A percentile compares a stretch with the other conserved stretches of the same genome.
Evolutionary conservation across 306 rosid genomes (phyloP).

Genomic region (Astragalus glycyphyllos): DNA sequence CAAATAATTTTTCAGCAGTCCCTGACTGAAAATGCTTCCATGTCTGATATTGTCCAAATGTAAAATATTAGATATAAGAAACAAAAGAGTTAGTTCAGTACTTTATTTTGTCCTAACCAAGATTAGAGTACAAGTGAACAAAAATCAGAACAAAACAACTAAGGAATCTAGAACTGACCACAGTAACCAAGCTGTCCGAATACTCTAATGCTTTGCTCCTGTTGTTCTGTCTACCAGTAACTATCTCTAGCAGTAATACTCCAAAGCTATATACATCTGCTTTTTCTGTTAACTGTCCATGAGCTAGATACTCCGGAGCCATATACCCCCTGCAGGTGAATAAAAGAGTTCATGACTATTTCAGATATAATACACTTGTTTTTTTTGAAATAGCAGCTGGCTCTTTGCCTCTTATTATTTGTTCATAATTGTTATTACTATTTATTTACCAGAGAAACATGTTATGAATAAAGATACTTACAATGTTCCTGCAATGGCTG

Average conservation of each 20-base stretch:
- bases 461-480: conserved; percentile 39
- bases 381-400: too few species aligned
- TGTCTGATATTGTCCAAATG: conserved; percentile 53
- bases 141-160: conserved; percentile 22
- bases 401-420: too few species aligned
- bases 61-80: too few species aligned
- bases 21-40: conserved; percentile 87
- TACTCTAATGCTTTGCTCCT: conserved; percentile 73
- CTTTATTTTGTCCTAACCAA: too few species aligned
- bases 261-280: conserved; percentile 91
- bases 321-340: conserved; percentile 72
- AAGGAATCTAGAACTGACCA: conserved; percentile 56
- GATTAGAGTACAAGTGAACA: background rate
- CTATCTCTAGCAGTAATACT: conserved; percentile 75
- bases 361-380: too few species aligned
- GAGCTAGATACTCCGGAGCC: conserved; percentile 98
- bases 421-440: background rate
- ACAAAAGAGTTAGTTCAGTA: background rate
- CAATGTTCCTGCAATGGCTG: conserved; percentile 96
- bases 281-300: conserved; percentile 89
- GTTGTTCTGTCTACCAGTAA: conserved; percentile 75
- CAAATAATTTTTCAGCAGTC: conserved; percentile 60
- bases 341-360: background rate
- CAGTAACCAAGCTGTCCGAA: conserved; percentile 69
- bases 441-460: background rate